Evolutionary conservation across 192 early-diverging fungal species (phyloP).

Genomic region (Coemansia sp.): DNA sequence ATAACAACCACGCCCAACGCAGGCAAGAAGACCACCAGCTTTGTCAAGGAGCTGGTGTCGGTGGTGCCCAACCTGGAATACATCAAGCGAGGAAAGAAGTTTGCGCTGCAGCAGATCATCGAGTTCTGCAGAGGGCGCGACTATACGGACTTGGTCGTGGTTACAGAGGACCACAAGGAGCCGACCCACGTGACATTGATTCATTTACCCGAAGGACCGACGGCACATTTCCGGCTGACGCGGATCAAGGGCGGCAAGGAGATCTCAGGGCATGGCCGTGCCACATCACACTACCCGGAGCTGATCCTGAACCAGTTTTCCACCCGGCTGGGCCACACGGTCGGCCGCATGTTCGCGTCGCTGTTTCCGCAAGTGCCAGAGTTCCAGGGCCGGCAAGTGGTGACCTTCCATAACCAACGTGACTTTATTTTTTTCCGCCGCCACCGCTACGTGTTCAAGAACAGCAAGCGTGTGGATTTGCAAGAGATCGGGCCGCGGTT

Average conservation of each 20-base stretch:
- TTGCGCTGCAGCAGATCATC: slow-evolving; percentile 87
- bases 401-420: slow-evolving; percentile 98
- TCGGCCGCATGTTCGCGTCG: slow-evolving; percentile 93
- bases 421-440: slow-evolving; percentile 99
- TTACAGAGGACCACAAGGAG: slow-evolving; percentile 89
- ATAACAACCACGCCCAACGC: slow-evolving; percentile 73
- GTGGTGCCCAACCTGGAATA: slow-evolving; percentile 91
- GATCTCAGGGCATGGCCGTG: slow-evolving; percentile 77
- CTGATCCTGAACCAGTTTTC: slow-evolving; percentile 97
- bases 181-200: slow-evolving; percentile 89
- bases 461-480: slow-evolving; percentile 75
- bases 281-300: slow-evolving; percentile 85
- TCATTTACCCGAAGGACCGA: slow-evolving; percentile 95
- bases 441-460: slow-evolving; percentile 92
- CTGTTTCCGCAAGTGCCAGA: slow-evolving; percentile 97
- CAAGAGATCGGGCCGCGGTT: slow-evolving; percentile 97
- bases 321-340: slow-evolving; percentile 92
- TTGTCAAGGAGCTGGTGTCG: slow-evolving; percentile 83
- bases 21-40: slow-evolving; percentile 65
- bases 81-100: slow-evolving; percentile 81
- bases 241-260: slow-evolving; percentile 73
- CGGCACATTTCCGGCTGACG: slow-evolving; percentile 92
- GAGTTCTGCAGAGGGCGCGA: slow-evolving; percentile 83
- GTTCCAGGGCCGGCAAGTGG: slow-evolving; percentile 91
- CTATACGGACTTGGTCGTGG: slow-evolving; percentile 91